Evolutionary conservation across 1,139 yeast genomes (phyloP), one percentile per base, ranked within the genome.

Genomic region (Suhomyces terraborum): DNA sequence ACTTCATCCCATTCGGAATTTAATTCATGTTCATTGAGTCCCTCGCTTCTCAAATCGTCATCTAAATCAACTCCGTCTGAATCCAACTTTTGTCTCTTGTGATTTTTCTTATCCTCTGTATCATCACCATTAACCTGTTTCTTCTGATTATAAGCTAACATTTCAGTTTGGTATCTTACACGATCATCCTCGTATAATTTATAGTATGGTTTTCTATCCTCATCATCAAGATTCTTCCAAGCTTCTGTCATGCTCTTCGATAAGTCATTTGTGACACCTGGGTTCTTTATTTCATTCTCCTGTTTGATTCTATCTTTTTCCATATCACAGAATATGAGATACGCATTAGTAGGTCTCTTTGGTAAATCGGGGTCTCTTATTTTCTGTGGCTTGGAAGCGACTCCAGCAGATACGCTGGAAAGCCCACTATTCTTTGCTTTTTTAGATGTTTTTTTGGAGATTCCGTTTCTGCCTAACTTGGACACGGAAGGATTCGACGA

Each of bases 341-440:
- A 88, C 8, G 96, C 95, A 61, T 89, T 89, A 5, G 95, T 85
- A 12, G 96, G 96, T 53, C 95, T 75, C 54, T 87, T 87, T 12
- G 97, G 96, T 55, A 84, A 75, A 51, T 81, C 83, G 3, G 95
- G 96, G 59, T 87, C 95, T 54, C 89, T 77, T 20, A 68, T 58
- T 46, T 69, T 67, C 40, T 52, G 64, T 31, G 58, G 56, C 46
- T 60, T 65, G 6, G 33, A 21, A 4, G 38, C 10, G 45, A 58
- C 61, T 10, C 41, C 33, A 16, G 27, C 25, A 36, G 37, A 19
- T 8, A 39, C 31, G 10, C 36, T 25, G 17, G 48, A 42, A 21
- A 42, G 38, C 0, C 49, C 44, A 20, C 48, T 48, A 9, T 40
- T 39, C 31, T 50, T 52, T 6, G 46, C 32, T 29, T 49, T 54